Conservation (phyloP, 2,329 filamentous ascomycete species). For the Colletotrichum aenigma region DNA sequence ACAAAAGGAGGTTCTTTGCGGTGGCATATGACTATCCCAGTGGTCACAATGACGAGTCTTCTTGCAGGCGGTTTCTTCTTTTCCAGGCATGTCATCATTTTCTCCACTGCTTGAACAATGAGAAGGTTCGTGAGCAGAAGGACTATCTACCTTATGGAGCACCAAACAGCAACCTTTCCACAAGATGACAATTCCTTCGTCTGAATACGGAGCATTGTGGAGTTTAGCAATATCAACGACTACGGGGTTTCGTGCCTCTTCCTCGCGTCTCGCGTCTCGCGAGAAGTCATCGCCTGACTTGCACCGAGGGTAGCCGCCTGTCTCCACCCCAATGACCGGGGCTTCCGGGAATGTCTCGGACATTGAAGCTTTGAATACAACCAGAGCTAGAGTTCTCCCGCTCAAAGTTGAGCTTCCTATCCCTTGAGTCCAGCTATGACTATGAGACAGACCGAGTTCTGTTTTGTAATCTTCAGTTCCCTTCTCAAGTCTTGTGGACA, state of each 20-base stretch:
- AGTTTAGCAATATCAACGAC: fast-evolving
- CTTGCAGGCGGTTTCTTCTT: too few species aligned
- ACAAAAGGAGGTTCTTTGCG: too few species aligned
- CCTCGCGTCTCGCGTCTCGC: background rate
- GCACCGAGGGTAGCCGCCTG: background rate
- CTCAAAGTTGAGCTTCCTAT: background rate
- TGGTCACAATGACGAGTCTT: too few species aligned
- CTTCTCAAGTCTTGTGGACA: background rate
- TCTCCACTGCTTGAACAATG: too few species aligned
- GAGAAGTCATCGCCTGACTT: background rate
- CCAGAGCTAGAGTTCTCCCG: background rate
- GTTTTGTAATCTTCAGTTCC: background rate
- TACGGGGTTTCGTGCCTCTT: background rate
- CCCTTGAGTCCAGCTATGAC: fast-evolving
- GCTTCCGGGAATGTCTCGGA: background rate
- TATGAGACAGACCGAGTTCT: background rate
- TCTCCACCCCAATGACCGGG: background rate
- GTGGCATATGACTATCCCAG: fast-evolving
- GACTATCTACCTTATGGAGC: too few species aligned
- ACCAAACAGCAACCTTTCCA: too few species aligned
- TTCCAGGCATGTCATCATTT: too few species aligned
- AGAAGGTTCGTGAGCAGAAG: too few species aligned
- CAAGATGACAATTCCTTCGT: background rate
- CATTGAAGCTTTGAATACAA: background rate
- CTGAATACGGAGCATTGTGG: fast-evolving